phyloP scores from a whole-genome alignment of 2,329 filamentous ascomycete species.

The Aspergillus sp. region DNA sequence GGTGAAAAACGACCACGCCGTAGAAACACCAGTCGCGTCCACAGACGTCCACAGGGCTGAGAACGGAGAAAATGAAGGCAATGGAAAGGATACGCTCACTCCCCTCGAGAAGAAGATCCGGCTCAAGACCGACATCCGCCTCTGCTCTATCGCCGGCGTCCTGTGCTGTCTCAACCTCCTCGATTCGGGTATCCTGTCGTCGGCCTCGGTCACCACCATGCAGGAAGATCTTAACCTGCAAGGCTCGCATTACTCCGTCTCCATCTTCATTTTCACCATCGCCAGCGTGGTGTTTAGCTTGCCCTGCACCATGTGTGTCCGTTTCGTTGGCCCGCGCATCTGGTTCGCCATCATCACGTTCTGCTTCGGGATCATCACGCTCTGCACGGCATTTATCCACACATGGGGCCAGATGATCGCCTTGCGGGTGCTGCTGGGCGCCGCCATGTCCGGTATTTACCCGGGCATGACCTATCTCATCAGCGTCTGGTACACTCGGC shows the following conservation, averaged over 20 bases:
- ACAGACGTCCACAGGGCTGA: no score
- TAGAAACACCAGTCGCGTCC: background rate
- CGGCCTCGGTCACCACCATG: slow-evolving; percentile 62
- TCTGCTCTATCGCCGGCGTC: slow-evolving; percentile 64
- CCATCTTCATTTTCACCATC: slow-evolving; percentile 67
- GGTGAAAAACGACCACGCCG: background rate
- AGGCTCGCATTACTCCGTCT: slow-evolving; percentile 59
- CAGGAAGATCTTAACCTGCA: slow-evolving; percentile 54
- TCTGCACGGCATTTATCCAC: slow-evolving; percentile 60
- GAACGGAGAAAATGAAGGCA: no score
- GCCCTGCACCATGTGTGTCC: slow-evolving; percentile 58
- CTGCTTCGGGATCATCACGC: slow-evolving; percentile 56
- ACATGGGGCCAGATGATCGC: slow-evolving; percentile 64
- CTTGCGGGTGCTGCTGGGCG: slow-evolving; percentile 56
- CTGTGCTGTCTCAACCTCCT: slow-evolving; percentile 62
- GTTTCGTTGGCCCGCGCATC: slow-evolving; percentile 55
- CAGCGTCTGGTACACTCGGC: slow-evolving; percentile 55
- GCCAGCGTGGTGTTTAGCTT: slow-evolving; percentile 60
- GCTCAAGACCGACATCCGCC: slow-evolving; percentile 57
- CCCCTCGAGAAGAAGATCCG: slow-evolving; percentile 44
- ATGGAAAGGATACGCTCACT: slow-evolving; percentile 9
- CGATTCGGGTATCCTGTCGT: slow-evolving; percentile 62
- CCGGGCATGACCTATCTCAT: slow-evolving; percentile 39
- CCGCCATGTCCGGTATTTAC: slow-evolving; percentile 48
- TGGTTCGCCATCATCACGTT: slow-evolving; percentile 56